Conservation (phyloP, 108 stramenopile species). For the Nitzschia sp. region DNA sequence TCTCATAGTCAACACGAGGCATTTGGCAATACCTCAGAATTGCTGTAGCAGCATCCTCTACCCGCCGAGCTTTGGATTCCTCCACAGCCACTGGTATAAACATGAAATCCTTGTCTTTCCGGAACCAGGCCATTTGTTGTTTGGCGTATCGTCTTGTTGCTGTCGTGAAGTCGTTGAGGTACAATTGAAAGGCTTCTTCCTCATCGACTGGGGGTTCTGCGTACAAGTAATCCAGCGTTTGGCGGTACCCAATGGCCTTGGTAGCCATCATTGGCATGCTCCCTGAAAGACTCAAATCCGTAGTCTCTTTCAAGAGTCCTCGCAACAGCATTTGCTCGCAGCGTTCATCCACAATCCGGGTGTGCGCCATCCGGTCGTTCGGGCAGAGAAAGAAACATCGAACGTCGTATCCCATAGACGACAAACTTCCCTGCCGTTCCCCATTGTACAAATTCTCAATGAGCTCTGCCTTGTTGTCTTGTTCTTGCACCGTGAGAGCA, state of each 20-base stretch:
- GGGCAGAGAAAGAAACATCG: slow-evolving; percentile 95
- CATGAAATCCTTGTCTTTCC: slow-evolving; percentile 72
- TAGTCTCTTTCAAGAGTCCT: slow-evolving; percentile 85
- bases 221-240: slow-evolving; percentile 84
- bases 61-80: slow-evolving; percentile 41
- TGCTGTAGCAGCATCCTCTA: slow-evolving; percentile 39
- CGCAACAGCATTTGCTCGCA: slow-evolving; percentile 88
- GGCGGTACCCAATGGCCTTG: slow-evolving; percentile 95
- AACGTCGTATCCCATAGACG: slow-evolving; percentile 78
- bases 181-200: slow-evolving; percentile 58
- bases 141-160: slow-evolving; percentile 91
- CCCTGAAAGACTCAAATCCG: slow-evolving; percentile 57
- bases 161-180: slow-evolving; percentile 78
- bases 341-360: slow-evolving; percentile 78
- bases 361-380: slow-evolving; percentile 84
- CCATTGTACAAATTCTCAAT: slow-evolving; percentile 70
- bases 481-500: slow-evolving; percentile 56
- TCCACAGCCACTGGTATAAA: slow-evolving; percentile 73
- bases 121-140: slow-evolving; percentile 96
- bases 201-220: slow-evolving; percentile 37
- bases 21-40: slow-evolving; percentile 57
- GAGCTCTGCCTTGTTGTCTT: slow-evolving; percentile 13
- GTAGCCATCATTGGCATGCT: slow-evolving; percentile 74
- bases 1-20: slow-evolving; percentile 57
- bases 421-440: slow-evolving; percentile 60